Evolutionary conservation across 345 rosid genomes (phyloP).

Genomic region (Eucalyptus cloeziana): DNA sequence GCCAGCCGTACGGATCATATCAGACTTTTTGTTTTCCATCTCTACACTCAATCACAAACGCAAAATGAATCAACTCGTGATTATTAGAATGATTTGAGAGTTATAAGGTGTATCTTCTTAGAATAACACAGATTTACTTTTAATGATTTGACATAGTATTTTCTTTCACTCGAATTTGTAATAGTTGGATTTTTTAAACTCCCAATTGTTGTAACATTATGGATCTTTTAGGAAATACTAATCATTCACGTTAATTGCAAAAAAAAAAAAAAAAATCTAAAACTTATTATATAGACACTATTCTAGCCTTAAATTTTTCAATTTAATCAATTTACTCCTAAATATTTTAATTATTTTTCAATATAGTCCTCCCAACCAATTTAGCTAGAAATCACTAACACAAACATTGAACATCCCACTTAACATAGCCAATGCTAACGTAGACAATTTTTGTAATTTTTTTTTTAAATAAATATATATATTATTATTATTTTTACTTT

Average conservation of each 20-base stretch:
- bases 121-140: neutral
- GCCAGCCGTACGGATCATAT: too few species aligned
- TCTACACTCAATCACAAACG: neutral
- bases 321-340: neutral
- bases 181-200: neutral
- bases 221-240: neutral
- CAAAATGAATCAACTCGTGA: neutral
- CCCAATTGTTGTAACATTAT: neutral
- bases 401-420: rapidly evolving
- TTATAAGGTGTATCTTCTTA: neutral
- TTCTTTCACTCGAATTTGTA: neutral
- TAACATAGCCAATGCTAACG: rapidly evolving
- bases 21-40: neutral
- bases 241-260: neutral
- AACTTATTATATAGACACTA: too few species aligned
- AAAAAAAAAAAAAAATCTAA: too few species aligned
- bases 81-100: neutral
- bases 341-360: too few species aligned
- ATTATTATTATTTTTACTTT: too few species aligned
- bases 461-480: too few species aligned
- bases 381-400: rapidly evolving
- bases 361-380: neutral
- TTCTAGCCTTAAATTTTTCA: too few species aligned
- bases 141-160: neutral
- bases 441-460: too few species aligned